Conservation (phyloP, 495 filamentous ascomycete species). For the Aeminium ludgeri region DNA sequence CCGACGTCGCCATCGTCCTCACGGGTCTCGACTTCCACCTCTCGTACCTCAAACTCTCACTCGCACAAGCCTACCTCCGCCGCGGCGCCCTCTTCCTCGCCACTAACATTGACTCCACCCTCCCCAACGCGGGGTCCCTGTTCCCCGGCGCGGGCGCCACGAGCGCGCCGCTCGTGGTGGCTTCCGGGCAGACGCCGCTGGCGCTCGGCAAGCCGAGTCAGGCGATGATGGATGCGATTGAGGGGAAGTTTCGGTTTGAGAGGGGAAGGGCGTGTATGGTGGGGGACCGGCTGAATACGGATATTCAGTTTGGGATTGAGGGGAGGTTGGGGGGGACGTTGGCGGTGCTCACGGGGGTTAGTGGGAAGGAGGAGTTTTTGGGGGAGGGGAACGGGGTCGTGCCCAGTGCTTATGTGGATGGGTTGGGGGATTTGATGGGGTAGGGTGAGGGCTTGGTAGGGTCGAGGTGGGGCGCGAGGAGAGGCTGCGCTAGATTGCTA, state of each 20-base stretch:
- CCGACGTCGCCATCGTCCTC: conserved; percentile 77
- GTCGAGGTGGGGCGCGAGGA: not conserved
- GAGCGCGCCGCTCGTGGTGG: conserved; percentile 60
- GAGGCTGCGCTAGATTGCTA: no score
- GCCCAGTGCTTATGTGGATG: conserved; percentile 67
- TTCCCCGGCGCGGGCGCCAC: conserved; percentile 87
- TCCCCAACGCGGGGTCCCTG: conserved; percentile 60
- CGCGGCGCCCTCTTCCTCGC: conserved; percentile 79
- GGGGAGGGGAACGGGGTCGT: conserved; percentile 40
- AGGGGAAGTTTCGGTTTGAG: conserved; percentile 85
- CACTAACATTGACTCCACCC: conserved; percentile 78
- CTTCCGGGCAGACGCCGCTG: conserved; percentile 48
- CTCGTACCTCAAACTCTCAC: conserved; percentile 79
- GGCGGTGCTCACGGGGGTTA: conserved; percentile 80
- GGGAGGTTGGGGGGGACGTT: conserved; percentile 82
- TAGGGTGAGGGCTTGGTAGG: no score
- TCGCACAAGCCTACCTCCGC: conserved; percentile 70
- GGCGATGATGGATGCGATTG: conserved; percentile 98
- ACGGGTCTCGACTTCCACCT: conserved; percentile 81
- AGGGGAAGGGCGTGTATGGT: conserved; percentile 83
- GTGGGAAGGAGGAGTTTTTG: conserved; percentile 63
- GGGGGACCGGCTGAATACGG: conserved; percentile 83
- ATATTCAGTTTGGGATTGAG: conserved; percentile 90
- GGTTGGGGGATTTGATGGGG: conserved; percentile 53
- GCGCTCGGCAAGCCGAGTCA: conserved; percentile 87